A percentile compares a stretch with the other conserved stretches of the same genome.
phyloP scores from a whole-genome alignment of 257 asterid species.

The Primulina eburnea region DNA sequence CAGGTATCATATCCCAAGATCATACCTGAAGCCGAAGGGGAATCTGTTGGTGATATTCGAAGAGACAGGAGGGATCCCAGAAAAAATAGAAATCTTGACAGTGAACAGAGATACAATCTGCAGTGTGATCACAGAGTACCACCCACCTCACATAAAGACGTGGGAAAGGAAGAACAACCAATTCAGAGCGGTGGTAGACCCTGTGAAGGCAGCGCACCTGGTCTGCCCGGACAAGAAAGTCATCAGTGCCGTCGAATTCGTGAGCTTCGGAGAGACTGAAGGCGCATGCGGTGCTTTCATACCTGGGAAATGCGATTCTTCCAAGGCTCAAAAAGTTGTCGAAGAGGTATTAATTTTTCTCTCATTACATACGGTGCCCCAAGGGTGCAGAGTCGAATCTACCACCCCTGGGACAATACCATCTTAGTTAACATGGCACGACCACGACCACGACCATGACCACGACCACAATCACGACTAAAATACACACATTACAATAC shows the following conservation, averaged over 20 bases:
- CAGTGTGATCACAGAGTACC: conserved; percentile 50
- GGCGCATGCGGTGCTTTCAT: conserved; percentile 70
- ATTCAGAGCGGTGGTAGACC: conserved; percentile 30
- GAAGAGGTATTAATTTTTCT: conserved; percentile 34
- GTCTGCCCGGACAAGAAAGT: conserved; percentile 53
- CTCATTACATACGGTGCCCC: too few relatives aligned
- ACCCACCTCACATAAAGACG: conserved; percentile 45
- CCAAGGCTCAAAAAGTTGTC: conserved; percentile 32
- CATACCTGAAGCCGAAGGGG: conserved; percentile 56
- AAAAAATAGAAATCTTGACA: conserved; percentile 37
- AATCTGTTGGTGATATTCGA: conserved; percentile 68
- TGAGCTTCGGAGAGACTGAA: conserved; percentile 52
- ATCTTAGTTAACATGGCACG: too few relatives aligned
- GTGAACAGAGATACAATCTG: conserved; percentile 88
- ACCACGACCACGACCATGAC: too few relatives aligned
- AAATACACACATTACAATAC: too few relatives aligned
- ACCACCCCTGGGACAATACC: too few relatives aligned
- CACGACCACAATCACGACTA: too few relatives aligned
- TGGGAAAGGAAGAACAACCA: conserved; percentile 48
- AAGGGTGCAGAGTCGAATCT: too few relatives aligned
- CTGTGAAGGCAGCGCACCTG: conserved; percentile 49
- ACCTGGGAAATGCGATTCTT: conserved; percentile 51
- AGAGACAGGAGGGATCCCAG: conserved; percentile 74
- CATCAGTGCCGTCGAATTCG: conserved; percentile 54
- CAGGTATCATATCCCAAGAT: conserved; percentile 87